Evolutionary conservation across 768 basidiomycete species (phyloP).

Genomic region (Tricholoma furcatifolium): DNA sequence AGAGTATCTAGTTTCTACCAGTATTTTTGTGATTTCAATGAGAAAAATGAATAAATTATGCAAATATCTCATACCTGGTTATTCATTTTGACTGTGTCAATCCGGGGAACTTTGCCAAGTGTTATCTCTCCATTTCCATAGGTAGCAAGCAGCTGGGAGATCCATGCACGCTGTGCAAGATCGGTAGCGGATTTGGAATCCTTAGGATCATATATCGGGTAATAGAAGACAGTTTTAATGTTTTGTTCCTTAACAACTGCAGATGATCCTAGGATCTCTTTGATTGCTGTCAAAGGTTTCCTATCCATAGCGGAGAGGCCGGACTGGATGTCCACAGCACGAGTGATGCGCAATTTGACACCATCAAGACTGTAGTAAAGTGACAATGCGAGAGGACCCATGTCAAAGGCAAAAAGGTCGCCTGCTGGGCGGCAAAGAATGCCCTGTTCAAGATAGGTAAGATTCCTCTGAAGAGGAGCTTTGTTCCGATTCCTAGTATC

Average conservation of each 20-base stretch:
- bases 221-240: slow-evolving; percentile 33
- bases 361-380: slow-evolving; percentile 41
- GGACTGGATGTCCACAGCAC: slow-evolving; percentile 61
- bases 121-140: slow-evolving; percentile 40
- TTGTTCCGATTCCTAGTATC: slow-evolving; percentile 17
- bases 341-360: slow-evolving; percentile 38
- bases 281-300: slow-evolving; percentile 40
- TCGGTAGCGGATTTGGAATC: slow-evolving; percentile 31
- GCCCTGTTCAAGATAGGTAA: slow-evolving; percentile 25
- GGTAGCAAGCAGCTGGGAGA: slow-evolving; percentile 44
- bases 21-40: not conserved
- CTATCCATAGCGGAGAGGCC: slow-evolving; percentile 39
- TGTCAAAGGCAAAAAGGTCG: slow-evolving; percentile 53
- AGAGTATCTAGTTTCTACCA: slow-evolving; percentile 41
- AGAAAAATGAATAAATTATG: too few species aligned
- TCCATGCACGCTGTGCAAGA: slow-evolving; percentile 47
- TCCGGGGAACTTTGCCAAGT: slow-evolving; percentile 40
- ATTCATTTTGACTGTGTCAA: slow-evolving; percentile 41
- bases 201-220: slow-evolving; percentile 33
- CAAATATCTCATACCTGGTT: slow-evolving; percentile 28
- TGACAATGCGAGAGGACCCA: slow-evolving; percentile 47
- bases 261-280: slow-evolving; percentile 36
- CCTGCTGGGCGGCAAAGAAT: slow-evolving; percentile 45
- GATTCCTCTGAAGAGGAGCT: slow-evolving; percentile 11
- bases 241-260: slow-evolving; percentile 36